Evolutionary conservation across 2,329 filamentous ascomycete genomes (phyloP), one percentile per base, ranked within the genome.

Genomic region (Talaromyces marneffei): DNA sequence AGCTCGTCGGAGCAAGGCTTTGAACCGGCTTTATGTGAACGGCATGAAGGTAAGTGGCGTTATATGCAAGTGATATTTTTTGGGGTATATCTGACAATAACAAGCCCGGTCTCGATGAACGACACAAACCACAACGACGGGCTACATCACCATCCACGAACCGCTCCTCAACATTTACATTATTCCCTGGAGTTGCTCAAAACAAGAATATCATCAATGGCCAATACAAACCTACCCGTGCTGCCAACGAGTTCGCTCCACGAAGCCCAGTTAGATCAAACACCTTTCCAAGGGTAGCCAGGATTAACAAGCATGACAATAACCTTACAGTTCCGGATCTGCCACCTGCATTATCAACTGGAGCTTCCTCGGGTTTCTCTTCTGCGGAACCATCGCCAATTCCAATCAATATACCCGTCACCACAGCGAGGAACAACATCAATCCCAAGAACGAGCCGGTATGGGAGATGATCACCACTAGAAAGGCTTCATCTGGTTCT

Each of bases 21-120:
- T 77, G 40, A 71, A 77, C 35, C 83, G 80, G 61, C 74, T 89
- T 1, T 83, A 81, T 65, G 80, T 79, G 20, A 80, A 83, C 57
- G 79, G 81, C 62, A 74, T 76, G 56, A 68, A 72, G 68, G 71
- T 79, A 73, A 66, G 72, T 71, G 56, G 18, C 40, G 2, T 18
- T 23, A 20, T 44, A 44, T 44, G 14, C 40, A n/a, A 5, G 31
- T 33, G 14, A 40, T 4, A 31, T 31, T 10, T 6, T 35, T 35
- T 12, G n/a, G n/a, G n/a, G 10, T 12, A 10, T 35, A 12, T 6
- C 16, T 62, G 20, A 62, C 44, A 12, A 27, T 20, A 20, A 10
- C 23, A 18, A 50, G 53, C 35, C 54, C 18, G 23, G 40, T n/a
- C 23, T 42, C 35, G 33, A 44, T n/a, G 60, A 70, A 16, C 52